These are phyloP conservation scores for Paraurostyla sp. DNA, from an alignment of 73 alveolate species.

Conservation along the genomic window DNA sequence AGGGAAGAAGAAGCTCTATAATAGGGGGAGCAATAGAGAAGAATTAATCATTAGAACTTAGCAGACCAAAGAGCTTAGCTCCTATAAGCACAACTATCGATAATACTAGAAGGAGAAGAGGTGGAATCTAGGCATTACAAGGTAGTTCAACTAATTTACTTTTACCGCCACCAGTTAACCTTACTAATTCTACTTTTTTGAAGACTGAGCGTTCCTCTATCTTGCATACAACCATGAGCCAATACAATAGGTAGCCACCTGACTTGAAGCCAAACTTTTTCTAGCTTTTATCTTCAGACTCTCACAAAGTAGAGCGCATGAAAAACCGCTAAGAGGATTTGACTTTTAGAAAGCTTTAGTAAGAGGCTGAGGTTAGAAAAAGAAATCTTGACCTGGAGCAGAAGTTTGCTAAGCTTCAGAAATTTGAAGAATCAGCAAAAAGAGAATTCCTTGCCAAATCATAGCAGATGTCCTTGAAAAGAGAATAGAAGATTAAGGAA, in stretches of 20 bases:
- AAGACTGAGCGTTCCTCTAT: too few relatives aligned
- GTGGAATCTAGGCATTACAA: not conserved
- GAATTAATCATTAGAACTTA: not conserved
- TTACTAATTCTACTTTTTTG: too few relatives aligned
- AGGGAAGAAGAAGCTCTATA: not conserved
- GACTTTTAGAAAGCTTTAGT: conserved; percentile 4
- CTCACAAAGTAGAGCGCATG: not conserved
- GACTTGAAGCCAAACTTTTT: conserved; percentile 9
- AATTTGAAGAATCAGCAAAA: not conserved
- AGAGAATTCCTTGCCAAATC: not conserved
- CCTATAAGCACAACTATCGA: not conserved
- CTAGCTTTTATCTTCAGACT: not conserved
- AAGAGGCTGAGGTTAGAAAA: too few relatives aligned
- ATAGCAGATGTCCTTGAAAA: not conserved
- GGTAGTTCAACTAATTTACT: not conserved
- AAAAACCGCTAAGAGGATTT: conserved; percentile 31
- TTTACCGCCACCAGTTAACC: too few relatives aligned
- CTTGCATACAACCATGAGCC: not conserved
- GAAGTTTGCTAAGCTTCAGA: conserved; percentile 14
- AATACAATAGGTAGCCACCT: not conserved
- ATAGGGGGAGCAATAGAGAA: not conserved
- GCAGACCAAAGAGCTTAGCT: not conserved
- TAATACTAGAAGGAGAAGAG: not conserved
- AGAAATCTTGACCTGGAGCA: conserved; percentile 17
- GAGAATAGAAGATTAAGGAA: conserved; percentile 30